A percentile compares a stretch with the other conserved stretches of the same genome.
phyloP scores from a whole-genome alignment of 2,329 filamentous ascomycete genomes.

The Colletotrichum limetticola region DNA sequence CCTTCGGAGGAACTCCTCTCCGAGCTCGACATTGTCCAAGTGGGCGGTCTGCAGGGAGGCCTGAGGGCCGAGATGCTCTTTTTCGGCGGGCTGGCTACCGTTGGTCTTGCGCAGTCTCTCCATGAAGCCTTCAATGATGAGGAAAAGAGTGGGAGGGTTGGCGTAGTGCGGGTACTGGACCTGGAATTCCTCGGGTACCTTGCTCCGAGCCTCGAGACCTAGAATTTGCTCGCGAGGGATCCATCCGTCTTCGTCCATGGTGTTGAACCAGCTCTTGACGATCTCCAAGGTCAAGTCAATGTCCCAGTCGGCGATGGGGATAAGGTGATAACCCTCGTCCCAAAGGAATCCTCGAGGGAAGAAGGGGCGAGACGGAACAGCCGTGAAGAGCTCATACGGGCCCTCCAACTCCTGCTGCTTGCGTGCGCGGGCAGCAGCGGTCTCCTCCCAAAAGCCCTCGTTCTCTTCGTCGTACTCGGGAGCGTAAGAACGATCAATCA shows the following conservation, averaged over 20 bases:
- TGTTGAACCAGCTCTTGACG: conserved; percentile 92
- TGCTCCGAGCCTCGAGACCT: conserved; percentile 89
- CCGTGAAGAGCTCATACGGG: conserved; percentile 89
- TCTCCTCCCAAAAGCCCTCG: conserved; percentile 95
- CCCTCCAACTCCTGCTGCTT: conserved; percentile 78
- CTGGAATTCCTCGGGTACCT: conserved; percentile 93
- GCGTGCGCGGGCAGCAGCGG: conserved; percentile 79
- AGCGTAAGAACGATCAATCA: conserved; percentile 93
- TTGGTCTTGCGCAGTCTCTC: conserved; percentile 75
- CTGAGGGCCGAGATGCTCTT: conserved; percentile 54
- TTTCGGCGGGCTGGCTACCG: conserved; percentile 54
- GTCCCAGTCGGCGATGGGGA: conserved; percentile 94
- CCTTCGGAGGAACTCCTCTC: conserved; percentile 76
- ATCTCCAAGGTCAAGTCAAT: conserved; percentile 88
- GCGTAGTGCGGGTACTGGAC: conserved; percentile 97
- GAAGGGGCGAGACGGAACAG: conserved; percentile 91
- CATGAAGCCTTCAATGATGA: conserved; percentile 86
- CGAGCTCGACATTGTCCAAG: conserved; percentile 74
- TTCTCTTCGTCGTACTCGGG: conserved; percentile 94
- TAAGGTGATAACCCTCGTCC: conserved; percentile 97
- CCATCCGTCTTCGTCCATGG: conserved; percentile 98
- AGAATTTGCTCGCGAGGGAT: conserved; percentile 97
- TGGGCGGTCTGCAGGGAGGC: conserved; percentile 70
- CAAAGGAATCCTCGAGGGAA: conserved; percentile 97
- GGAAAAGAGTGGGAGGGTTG: conserved; percentile 94